phyloP scores from a whole-genome alignment of 108 stramenopile genomes.

The Tribonema minus region DNA sequence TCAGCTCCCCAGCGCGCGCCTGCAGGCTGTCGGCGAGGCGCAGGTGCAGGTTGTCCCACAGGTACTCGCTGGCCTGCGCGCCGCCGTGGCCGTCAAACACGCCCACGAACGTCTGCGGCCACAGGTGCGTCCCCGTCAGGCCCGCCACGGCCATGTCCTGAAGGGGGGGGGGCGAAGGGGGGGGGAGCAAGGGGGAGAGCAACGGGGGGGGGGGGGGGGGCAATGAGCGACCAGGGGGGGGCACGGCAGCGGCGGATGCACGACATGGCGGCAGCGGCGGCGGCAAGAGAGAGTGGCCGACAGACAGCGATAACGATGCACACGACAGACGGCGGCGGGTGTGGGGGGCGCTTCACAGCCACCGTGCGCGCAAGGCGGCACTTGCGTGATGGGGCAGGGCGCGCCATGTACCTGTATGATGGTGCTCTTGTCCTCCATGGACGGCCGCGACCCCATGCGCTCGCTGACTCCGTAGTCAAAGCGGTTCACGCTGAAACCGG shows the following conservation, averaged over 20 bases:
- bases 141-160: constrained; percentile 37
- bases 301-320: no score
- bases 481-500: constrained; percentile 92
- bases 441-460: constrained; percentile 47
- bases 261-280: no score
- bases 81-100: constrained; percentile 98
- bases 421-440: constrained; percentile 16
- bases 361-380: no score
- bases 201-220: no score
- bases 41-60: constrained; percentile 68
- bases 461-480: constrained; percentile 94
- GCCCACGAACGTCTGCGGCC: constrained; percentile 73
- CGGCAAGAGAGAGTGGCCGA: no score
- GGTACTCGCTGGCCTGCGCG: constrained; percentile 38
- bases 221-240: no score
- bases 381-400: no score
- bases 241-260: no score
- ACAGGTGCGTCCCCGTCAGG: constrained; percentile 10
- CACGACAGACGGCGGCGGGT: no score
- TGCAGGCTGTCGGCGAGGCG: background rate
- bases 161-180: background rate
- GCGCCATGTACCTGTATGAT: no score
- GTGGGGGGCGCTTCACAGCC: no score
- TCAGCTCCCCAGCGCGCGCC: background rate
- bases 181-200: background rate